A percentile compares a stretch with the other conserved stretches of the same genome.
Conservation (phyloP, 169 alveolate genomes). For the Eimeria tenella region DNA sequence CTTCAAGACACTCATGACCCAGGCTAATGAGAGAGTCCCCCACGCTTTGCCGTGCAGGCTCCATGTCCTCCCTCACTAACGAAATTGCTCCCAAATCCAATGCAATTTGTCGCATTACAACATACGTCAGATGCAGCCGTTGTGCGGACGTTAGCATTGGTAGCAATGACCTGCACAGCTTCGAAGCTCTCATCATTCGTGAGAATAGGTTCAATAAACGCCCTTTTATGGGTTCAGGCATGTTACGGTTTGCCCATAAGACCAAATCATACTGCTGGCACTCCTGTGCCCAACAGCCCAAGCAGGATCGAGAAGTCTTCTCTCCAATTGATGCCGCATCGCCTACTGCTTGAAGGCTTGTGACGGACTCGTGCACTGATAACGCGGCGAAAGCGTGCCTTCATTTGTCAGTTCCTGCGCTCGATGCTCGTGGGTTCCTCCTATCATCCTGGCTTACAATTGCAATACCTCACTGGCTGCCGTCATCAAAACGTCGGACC, state of each 20-base stretch:
- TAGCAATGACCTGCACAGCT: neutral
- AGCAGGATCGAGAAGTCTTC: no score
- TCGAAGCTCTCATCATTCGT: neutral
- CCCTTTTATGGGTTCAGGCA: neutral
- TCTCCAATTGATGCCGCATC: neutral
- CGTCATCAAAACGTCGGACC: no score
- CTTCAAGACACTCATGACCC: neutral
- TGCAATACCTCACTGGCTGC: no score
- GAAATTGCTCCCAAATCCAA: constrained; percentile 1
- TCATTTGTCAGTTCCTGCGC: neutral
- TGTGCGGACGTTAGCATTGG: neutral
- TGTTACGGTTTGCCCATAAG: neutral
- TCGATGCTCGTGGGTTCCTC: no score
- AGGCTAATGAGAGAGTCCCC: neutral
- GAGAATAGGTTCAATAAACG: neutral
- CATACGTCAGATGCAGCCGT: neutral
- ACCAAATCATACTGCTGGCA: neutral
- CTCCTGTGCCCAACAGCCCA: neutral
- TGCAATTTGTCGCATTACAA: neutral
- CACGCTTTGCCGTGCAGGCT: neutral
- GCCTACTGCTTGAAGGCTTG: neutral
- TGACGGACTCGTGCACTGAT: neutral
- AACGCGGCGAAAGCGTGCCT: neutral
- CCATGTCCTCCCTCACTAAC: neutral
- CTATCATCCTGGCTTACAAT: no score